Evolutionary conservation across 2,329 filamentous ascomycete species (phyloP).

Genomic region (Hypoxylon sp.): DNA sequence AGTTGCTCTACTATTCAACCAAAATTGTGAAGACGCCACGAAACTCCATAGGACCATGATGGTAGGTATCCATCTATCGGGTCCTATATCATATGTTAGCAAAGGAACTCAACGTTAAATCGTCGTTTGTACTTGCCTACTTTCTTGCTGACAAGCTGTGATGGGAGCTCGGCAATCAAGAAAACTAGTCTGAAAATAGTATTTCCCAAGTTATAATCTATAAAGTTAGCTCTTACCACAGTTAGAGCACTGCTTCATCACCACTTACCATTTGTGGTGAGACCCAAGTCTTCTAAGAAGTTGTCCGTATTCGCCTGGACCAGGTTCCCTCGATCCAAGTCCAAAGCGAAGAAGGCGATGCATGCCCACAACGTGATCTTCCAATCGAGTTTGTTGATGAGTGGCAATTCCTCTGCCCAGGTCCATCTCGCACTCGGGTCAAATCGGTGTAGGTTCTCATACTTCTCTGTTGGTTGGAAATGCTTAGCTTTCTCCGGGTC

Average conservation of each 20-base stretch:
- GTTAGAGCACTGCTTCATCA: neutral
- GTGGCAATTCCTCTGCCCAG: constrained; percentile 51
- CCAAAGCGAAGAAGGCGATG: constrained; percentile 67
- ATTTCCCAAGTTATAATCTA: constrained; percentile 45
- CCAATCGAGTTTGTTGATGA: constrained; percentile 62
- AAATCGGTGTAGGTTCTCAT: constrained; percentile 54
- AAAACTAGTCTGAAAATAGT: constrained; percentile 37
- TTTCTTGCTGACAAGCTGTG: constrained; percentile 48
- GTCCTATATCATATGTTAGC: constrained; percentile 30
- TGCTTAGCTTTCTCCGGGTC: constrained; percentile 59
- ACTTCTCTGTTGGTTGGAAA: constrained; percentile 51
- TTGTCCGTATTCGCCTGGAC: constrained; percentile 56
- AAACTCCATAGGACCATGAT: constrained; percentile 56
- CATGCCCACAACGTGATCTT: constrained; percentile 67
- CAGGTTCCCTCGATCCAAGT: constrained; percentile 65
- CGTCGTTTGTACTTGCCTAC: constrained; percentile 30
- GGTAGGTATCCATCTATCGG: constrained; percentile 53
- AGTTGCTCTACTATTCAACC: constrained; percentile 49
- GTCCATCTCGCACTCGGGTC: constrained; percentile 53
- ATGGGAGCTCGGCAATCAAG: constrained; percentile 47
- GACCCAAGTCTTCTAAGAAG: constrained; percentile 53
- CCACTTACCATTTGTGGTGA: constrained; percentile 54
- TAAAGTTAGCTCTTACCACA: constrained; percentile 37
- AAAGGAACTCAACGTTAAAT: neutral
- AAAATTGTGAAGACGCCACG: constrained; percentile 54